Evolutionary conservation across 1,139 yeast genomes (phyloP), one percentile per base, ranked within the genome.

Genomic region (Komagataea norvegica): DNA sequence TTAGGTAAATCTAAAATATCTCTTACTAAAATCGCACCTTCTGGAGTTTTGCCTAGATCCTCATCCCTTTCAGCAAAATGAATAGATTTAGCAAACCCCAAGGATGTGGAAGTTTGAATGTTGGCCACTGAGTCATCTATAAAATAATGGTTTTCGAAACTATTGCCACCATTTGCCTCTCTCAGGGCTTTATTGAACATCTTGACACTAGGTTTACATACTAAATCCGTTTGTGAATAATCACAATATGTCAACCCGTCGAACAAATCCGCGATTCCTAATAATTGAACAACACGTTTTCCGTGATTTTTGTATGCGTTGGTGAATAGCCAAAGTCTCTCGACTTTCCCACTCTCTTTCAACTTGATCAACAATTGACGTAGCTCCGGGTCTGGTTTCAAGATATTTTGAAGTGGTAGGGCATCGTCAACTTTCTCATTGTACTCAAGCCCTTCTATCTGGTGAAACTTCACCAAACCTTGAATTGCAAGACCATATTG

Each of bases 241-340:
- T 91, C 95, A 64, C 98, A 91, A 62, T 67, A 91, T 1, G 96
- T 87, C 51, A 91, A 72, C 1, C 98, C 98, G 49, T 89, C 97
- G 56, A 91, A 89, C 41, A 87, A 59, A 57, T 89, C 96, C 17
- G 91, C 96, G 24, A 91, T 60, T 2, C 96, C 97, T 35, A 91
- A 68, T 38, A 89, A 68, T 29, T 79, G 70, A 16, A 88, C 70
- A 14, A 85, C 94, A 39, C 91, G 68, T 38, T 78, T 55, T 1
- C 93, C 97, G 59, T 91, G 97, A 53, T 76, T 86, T 57, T 82
- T 79, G 65, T 89, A 91, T 1, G 98, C 98, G 57, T 91, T 91
- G 13, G 98, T 91, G 52, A 88, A 82, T 33, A 91, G 70, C 98
- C 98, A 91, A 42, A 79, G 56, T 49, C 77, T 69, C 46, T 70